Evolutionary conservation across 1,284 basidiomycete species (phyloP), one percentile per base, ranked within the genome.

Genomic region (Austroboletus rostrupii): DNA sequence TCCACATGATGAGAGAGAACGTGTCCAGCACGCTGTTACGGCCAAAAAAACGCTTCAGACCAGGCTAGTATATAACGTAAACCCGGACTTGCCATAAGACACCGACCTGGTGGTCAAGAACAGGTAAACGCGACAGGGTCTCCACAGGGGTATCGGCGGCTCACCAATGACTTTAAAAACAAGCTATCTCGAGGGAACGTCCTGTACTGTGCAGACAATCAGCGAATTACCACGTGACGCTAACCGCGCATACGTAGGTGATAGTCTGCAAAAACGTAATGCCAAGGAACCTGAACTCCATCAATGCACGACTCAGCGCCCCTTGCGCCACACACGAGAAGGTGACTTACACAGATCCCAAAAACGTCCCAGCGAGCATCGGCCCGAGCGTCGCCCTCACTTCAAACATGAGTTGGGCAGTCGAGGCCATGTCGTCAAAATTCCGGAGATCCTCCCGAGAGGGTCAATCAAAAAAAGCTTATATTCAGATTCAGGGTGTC

Each of bases 101-200:
- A 9, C 43, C 33, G 26, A 45, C 43, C 43, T 36, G 6, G 23
- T 8, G 6, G 9, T 7, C 4, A 26, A 26, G 3, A 7, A 8
- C 23, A 8, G 23, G 23, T 26, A 26, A 26, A 26, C 23, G 6
- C 23, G 23, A 26, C 23, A 26, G 23, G 7, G 23, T 11, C 9
- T n/a, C 11, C 12, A 9, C 3, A 6, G 3, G 19, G 11, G 8
- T 7, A 26, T 7, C 23, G 7, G n/a, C 26, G 6, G 8, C 43
- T 45, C n/a, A 45, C 43, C 43, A 45, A 36, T n/a, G 33, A 45
- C 17, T 45, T 45, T 12, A 45, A 14, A 45, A 36, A 28, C 5
- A 26, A 12, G 23, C 21, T 17, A 28, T 45, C 43, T 8, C 36
- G 23, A 16, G 10, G n/a, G 28, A 36, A 36, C n/a, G 43, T 45